phyloP scores from a whole-genome alignment of 768 basidiomycete species.

The Trametes cubensis region DNA sequence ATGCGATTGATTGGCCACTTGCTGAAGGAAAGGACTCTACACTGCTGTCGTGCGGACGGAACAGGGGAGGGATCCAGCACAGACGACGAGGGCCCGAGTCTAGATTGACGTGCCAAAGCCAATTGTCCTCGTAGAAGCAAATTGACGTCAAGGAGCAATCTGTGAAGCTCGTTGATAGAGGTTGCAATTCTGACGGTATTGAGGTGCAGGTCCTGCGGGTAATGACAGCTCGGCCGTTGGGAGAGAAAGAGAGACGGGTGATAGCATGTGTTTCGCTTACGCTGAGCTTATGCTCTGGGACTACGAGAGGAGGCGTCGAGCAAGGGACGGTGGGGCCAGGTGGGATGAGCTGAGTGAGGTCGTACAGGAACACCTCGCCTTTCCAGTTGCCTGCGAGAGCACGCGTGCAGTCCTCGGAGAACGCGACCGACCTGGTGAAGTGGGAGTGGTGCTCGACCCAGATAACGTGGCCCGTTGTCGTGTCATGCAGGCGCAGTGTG shows the following conservation, averaged over 20 bases:
- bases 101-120: background rate
- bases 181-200: background rate
- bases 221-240: background rate
- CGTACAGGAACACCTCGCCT: background rate
- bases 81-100: background rate
- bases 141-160: background rate
- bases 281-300: background rate
- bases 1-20: no score
- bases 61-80: background rate
- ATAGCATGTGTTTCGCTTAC: background rate
- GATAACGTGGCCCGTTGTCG: background rate
- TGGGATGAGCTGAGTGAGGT: background rate
- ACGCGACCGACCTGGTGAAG: background rate
- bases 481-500: background rate
- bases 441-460: background rate
- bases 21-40: no score
- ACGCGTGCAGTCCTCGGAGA: background rate
- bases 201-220: background rate
- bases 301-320: background rate
- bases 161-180: background rate
- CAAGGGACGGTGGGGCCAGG: background rate
- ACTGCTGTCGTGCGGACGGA: background rate
- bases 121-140: background rate
- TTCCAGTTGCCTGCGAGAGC: background rate
- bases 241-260: background rate